Evolutionary conservation across 768 basidiomycete genomes (phyloP).

Genomic region (Pulveroboletus sp.): DNA sequence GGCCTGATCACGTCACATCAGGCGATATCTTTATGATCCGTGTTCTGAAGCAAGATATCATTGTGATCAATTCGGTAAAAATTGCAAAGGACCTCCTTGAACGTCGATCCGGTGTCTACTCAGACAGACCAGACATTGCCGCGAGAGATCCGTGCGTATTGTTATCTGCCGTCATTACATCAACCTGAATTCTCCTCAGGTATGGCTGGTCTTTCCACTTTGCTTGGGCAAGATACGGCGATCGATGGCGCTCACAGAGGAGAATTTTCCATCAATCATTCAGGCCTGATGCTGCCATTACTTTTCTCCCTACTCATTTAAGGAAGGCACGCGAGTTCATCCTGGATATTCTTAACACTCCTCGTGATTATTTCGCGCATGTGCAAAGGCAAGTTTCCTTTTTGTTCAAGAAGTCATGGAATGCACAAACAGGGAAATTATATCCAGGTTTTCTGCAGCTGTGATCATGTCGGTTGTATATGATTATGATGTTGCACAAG

Average conservation of each 20-base stretch:
- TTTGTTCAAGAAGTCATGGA: too few relatives aligned
- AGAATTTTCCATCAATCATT: constrained; percentile 24
- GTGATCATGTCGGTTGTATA: constrained; percentile 41
- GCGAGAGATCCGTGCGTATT: constrained; percentile 14
- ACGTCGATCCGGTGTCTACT: constrained; percentile 23
- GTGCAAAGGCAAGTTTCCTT: constrained; percentile 7
- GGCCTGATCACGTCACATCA: not conserved
- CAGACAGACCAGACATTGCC: constrained; percentile 22
- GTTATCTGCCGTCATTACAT: not conserved
- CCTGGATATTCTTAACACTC: constrained; percentile 10
- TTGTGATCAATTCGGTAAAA: constrained; percentile 25
- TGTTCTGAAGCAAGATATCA: constrained; percentile 19
- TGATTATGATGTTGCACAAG: constrained; percentile 34
- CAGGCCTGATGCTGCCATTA: constrained; percentile 11
- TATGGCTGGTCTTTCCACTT: constrained; percentile 22
- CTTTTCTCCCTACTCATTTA: constrained; percentile 18
- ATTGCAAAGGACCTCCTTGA: constrained; percentile 29
- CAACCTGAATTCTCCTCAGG: not conserved
- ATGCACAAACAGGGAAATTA: not conserved
- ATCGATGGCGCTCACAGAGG: constrained; percentile 23
- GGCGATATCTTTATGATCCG: constrained; percentile 21
- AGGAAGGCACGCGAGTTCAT: constrained; percentile 18
- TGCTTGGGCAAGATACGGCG: constrained; percentile 15
- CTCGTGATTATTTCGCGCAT: constrained; percentile 5
- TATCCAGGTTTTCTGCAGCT: constrained; percentile 30